Percentiles rank a stretch among this genome's conserved stretches.
These are phyloP conservation scores for Fraxinus floribunda DNA, from an alignment of 305 asterid species.

Conservation along the genomic window DNA sequence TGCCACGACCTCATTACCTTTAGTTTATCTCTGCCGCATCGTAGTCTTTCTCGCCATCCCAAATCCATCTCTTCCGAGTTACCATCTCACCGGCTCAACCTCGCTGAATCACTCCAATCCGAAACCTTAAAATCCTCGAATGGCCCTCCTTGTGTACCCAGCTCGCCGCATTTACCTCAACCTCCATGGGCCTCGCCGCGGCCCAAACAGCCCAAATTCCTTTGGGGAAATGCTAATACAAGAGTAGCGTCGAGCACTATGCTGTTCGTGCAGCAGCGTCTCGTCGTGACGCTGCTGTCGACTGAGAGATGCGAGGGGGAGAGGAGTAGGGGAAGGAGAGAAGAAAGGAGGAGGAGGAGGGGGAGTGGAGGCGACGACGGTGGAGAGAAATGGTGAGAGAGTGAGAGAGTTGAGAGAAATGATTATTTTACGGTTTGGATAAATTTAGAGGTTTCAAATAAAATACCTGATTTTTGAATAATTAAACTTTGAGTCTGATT, in stretches of 20 bases:
- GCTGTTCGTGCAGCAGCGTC: no score
- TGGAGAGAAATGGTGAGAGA: no score
- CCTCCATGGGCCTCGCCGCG: slow-evolving; percentile 79
- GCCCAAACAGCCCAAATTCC: slow-evolving; percentile 59
- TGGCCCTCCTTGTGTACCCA: slow-evolving; percentile 92
- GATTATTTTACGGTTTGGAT: no score
- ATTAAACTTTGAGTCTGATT: no score
- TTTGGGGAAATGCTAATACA: slow-evolving; percentile 56
- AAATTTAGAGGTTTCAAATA: no score
- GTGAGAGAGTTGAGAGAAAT: no score
- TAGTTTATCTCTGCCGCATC: slow-evolving; percentile 36
- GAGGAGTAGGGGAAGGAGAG: no score
- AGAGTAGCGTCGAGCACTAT: slow-evolving; percentile 34
- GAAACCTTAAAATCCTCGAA: slow-evolving; percentile 73
- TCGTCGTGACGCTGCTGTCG: no score
- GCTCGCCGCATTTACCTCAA: slow-evolving; percentile 76
- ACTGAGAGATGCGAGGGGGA: no score
- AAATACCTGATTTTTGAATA: no score
- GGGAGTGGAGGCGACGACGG: no score
- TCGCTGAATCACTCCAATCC: slow-evolving; percentile 66
- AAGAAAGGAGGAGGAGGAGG: no score
- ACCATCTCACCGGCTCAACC: slow-evolving; percentile 34
- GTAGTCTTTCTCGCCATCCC: slow-evolving; percentile 19
- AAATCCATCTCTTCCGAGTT: slow-evolving; percentile 40
- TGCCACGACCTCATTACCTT: slow-evolving; percentile 38